Percentiles rank a stretch among this genome's conserved stretches.
phyloP scores from a whole-genome alignment of 768 basidiomycete species.

The Lactifluus echinatus region DNA sequence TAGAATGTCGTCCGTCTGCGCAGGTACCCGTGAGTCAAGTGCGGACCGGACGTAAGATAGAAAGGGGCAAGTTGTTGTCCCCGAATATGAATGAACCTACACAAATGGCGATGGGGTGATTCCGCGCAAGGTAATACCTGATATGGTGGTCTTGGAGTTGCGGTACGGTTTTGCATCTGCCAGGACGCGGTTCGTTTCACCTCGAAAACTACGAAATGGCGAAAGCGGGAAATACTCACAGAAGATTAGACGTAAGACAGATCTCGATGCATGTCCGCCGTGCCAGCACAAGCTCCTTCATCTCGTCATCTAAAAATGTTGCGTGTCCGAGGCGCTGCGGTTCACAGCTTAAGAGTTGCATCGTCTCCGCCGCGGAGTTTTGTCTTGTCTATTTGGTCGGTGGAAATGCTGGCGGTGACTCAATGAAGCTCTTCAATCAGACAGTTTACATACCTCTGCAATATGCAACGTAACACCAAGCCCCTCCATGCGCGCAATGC shows the following conservation, averaged over 20 bases:
- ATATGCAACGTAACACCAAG: conserved; percentile 74
- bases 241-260: conserved; percentile 70
- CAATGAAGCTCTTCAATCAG: not conserved
- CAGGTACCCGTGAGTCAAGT: conserved; percentile 4
- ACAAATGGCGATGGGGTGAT: conserved; percentile 70
- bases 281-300: conserved; percentile 44
- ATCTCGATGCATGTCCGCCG: conserved; percentile 65
- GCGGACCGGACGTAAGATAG: not conserved
- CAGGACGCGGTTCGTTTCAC: not conserved
- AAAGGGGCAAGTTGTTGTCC: not conserved
- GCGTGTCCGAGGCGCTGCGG: conserved; percentile 75
- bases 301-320: conserved; percentile 62
- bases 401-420: not conserved
- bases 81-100: conserved; percentile 35
- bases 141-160: conserved; percentile 67
- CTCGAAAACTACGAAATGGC: not conserved
- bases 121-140: conserved; percentile 47
- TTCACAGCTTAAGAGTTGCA: conserved; percentile 47
- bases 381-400: conserved; percentile 31
- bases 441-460: conserved; percentile 48
- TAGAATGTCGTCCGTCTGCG: conserved; percentile 77
- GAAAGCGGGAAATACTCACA: conserved; percentile 35
- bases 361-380: conserved; percentile 50
- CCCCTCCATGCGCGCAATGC: conserved; percentile 47
- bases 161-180: conserved; percentile 60